Base-by-base conservation (phyloP, 441 rosid species). In the Breynia disticha region DNA sequence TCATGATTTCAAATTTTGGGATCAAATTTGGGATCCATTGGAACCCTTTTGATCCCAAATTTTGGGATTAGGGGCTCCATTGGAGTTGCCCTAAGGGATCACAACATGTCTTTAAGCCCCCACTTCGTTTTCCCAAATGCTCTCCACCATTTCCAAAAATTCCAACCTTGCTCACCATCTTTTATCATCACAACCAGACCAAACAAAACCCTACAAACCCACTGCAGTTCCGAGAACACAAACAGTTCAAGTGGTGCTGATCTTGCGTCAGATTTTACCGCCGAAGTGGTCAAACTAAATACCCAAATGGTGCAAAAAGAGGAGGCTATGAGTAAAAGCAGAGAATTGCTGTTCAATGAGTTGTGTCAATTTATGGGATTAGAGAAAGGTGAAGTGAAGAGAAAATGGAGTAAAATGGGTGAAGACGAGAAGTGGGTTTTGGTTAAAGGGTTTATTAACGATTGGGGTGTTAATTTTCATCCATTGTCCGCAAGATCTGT, bases 281-380 rank as follows among this genome's bases (percentile, higher is more conserved):
- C 76, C 48, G 78, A 80, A 50, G 73, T 82, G 50, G 78, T 78
- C 22, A 83, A 73, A 65, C 76, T 74, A 21, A 80, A 72, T 50
- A 52, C 77, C 67, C 76, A 66, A 15, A 28, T 62, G 54, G 68
- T 54, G 52, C 87, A 72, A 54, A 81, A 76, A 37, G 67, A 81
- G 46, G 86, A 80, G 50, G 95, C 97, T 60, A 72, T 89, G 95
- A 71, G 65, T 71, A 83, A 80, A 67, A 83, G 90, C 72, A 69
- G 66, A 38, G 78, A 75, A 57, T 54, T 88, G 54, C 64, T 88
- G 8, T 83, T 83, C 77, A 47, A 61, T 2, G 88, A 83, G 79
- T 56, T 89, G n/a, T 80, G 88, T 67, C 54, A 55, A 44, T 67
- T 66, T 63, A 54, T 74, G 67, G 70, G 47, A 16, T 8, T 73